Evolutionary conservation across 2,329 filamentous ascomycete genomes (phyloP).

Genomic region (Xylaria sp.): DNA sequence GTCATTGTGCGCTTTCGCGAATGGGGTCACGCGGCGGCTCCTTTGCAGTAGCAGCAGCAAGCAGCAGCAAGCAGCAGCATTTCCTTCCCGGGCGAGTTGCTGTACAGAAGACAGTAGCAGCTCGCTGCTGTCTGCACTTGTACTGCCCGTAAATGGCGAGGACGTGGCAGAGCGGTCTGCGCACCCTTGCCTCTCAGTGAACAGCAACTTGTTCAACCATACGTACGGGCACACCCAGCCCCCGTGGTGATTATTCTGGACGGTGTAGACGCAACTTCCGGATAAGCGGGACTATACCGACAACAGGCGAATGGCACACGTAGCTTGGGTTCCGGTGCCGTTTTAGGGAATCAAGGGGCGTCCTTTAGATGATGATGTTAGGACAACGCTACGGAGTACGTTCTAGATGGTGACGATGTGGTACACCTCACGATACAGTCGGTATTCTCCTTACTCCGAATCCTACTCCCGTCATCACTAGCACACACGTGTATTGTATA

Average conservation of each 20-base stretch:
- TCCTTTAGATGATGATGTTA: conserved; percentile 2
- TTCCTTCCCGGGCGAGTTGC: conserved; percentile 17
- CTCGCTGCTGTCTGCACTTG: conserved; percentile 20
- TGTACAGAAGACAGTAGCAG: background rate
- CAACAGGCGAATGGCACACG: conserved; percentile 12
- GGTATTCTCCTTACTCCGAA: background rate
- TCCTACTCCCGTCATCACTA: background rate
- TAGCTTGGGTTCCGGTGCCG: conserved; percentile 1
- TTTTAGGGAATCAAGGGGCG: background rate
- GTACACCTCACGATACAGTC: conserved; percentile 1
- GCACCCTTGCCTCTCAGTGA: conserved; percentile 26
- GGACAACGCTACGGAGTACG: background rate
- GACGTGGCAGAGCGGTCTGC: conserved; percentile 37
- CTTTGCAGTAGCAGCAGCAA: background rate
- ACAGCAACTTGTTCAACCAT: conserved; percentile 26
- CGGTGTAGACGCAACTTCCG: conserved; percentile 20
- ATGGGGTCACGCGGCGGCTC: conserved; percentile 31
- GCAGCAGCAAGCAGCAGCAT: conserved; percentile 7
- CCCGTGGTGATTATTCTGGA: conserved; percentile 8
- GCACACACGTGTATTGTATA: background rate
- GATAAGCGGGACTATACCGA: conserved; percentile 5
- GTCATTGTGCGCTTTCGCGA: conserved; percentile 39
- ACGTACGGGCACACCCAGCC: conserved; percentile 3
- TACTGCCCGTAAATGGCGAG: conserved; percentile 19
- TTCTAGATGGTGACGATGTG: background rate